A percentile compares a stretch with the other conserved stretches of the same genome.
phyloP scores from a whole-genome alignment of 75 land plant genomes.

The Selaginella moellendorffii region DNA sequence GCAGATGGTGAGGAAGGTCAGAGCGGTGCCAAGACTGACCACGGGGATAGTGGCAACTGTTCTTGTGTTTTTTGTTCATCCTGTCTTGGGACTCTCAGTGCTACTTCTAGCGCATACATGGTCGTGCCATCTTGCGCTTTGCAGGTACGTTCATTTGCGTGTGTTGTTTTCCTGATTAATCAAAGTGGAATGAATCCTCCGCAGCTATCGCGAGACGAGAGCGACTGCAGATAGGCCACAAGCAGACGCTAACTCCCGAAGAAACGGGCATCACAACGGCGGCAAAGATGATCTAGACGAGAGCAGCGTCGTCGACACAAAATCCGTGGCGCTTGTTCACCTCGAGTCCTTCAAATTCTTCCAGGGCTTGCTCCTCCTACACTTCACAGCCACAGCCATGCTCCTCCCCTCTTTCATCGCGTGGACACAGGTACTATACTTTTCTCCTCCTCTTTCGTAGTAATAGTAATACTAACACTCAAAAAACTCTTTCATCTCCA shows the following conservation, averaged over 20 bases:
- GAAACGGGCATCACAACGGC: too few relatives aligned
- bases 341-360: slow-evolving; percentile 54
- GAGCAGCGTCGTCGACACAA: too few relatives aligned
- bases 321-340: slow-evolving; percentile 27
- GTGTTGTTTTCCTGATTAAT: too few relatives aligned
- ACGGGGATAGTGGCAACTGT: slow-evolving; percentile 32
- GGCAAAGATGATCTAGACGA: too few relatives aligned
- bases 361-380: slow-evolving; percentile 62
- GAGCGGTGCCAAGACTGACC: slow-evolving; percentile 37
- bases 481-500: too few relatives aligned
- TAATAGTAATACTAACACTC: not conserved
- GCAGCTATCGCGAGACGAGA: too few relatives aligned
- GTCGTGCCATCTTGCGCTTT: slow-evolving; percentile 58
- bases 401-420: slow-evolving; percentile 84
- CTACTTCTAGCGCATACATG: slow-evolving; percentile 57
- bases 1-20: slow-evolving; percentile 28
- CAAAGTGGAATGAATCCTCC: too few relatives aligned
- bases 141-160: slow-evolving; percentile 60
- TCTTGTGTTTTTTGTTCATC: slow-evolving; percentile 73
- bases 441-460: not conserved
- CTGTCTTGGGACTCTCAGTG: slow-evolving; percentile 59
- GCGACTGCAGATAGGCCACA: too few relatives aligned
- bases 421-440: slow-evolving; percentile 63
- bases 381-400: slow-evolving; percentile 61
- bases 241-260: too few relatives aligned